Conservation (phyloP, 2,329 filamentous ascomycete species). For the Penicillium sp. region DNA sequence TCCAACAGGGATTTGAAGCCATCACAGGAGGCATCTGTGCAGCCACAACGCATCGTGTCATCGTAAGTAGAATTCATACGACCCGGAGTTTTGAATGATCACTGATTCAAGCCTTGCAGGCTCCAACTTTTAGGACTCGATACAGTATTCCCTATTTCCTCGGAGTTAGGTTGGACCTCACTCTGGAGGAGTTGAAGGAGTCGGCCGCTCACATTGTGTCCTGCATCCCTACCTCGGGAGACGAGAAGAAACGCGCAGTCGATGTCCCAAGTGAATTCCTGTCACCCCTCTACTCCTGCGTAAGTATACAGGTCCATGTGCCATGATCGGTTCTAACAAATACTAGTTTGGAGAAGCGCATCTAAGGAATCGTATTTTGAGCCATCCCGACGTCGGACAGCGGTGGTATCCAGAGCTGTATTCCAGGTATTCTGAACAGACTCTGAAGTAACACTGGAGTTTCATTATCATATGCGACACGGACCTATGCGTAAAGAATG, state of each 20-base stretch:
- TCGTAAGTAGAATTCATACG: slow-evolving; percentile 19
- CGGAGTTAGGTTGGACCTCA: slow-evolving; percentile 49
- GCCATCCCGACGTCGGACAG: slow-evolving; percentile 35
- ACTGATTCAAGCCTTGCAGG: slow-evolving; percentile 28
- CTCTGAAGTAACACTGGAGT: slow-evolving; percentile 7
- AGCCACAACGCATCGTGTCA: slow-evolving; percentile 36
- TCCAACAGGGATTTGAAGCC: slow-evolving; percentile 53
- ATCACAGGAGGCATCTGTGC: slow-evolving; percentile 54
- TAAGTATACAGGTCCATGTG: slow-evolving; percentile 15
- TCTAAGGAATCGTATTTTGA: slow-evolving; percentile 35
- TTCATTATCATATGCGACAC: neutral
- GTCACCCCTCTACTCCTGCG: slow-evolving; percentile 34
- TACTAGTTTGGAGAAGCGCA: slow-evolving; percentile 36
- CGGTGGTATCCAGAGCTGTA: slow-evolving; percentile 36
- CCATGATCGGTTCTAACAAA: neutral
- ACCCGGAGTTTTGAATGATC: neutral
- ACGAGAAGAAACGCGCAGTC: slow-evolving; percentile 30
- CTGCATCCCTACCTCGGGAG: slow-evolving; percentile 28
- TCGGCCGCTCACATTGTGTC: slow-evolving; percentile 32
- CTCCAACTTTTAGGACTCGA: slow-evolving; percentile 28
- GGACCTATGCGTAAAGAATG: neutral
- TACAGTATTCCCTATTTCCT: slow-evolving; percentile 56
- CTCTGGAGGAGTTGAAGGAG: slow-evolving; percentile 41
- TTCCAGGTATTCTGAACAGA: slow-evolving; percentile 27
- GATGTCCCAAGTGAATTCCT: slow-evolving; percentile 38